Percentiles rank a stretch among this genome's conserved stretches.
phyloP scores from a whole-genome alignment of 2,329 filamentous ascomycete species.

The Paecilomyces sp. region DNA sequence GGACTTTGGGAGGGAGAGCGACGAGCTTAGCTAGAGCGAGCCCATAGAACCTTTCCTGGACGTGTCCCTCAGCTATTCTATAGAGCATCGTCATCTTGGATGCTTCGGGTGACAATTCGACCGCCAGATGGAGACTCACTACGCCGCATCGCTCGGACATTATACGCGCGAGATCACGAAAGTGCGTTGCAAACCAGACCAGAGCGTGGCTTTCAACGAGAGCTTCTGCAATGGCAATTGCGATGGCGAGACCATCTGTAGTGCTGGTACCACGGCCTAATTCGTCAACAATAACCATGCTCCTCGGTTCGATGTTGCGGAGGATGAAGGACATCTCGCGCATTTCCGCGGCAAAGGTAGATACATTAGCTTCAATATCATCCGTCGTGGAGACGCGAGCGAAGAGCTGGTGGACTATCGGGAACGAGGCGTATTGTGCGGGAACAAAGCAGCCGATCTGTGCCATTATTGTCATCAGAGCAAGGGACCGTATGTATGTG shows the following conservation, averaged over 20 bases:
- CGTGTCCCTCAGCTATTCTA: conserved; percentile 65
- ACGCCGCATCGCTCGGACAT: conserved; percentile 70
- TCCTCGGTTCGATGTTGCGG: conserved; percentile 68
- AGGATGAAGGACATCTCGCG: conserved; percentile 91
- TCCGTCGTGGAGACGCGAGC: conserved; percentile 82
- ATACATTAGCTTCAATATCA: conserved; percentile 81
- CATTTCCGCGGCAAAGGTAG: conserved; percentile 93
- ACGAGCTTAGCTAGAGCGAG: conserved; percentile 71
- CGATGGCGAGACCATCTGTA: conserved; percentile 80
- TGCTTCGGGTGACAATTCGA: conserved; percentile 53
- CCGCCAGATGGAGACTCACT: conserved; percentile 71
- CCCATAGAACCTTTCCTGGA: conserved; percentile 71
- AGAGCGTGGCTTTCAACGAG: conserved; percentile 70
- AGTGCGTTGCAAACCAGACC: conserved; percentile 94
- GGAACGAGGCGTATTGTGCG: conserved; percentile 72
- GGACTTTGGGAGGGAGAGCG: conserved; percentile 60
- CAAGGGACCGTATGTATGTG: conserved; percentile 82
- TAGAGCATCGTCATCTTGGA: conserved; percentile 81
- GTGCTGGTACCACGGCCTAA: conserved; percentile 86
- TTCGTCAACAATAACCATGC: conserved; percentile 82
- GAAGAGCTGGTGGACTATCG: conserved; percentile 76
- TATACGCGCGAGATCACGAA: conserved; percentile 71
- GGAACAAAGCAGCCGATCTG: conserved; percentile 90
- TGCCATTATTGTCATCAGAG: conserved; percentile 83
- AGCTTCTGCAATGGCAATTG: conserved; percentile 82